Evolutionary conservation across 345 rosid species (phyloP).

Genomic region (Crucihimalaya himalaica): DNA sequence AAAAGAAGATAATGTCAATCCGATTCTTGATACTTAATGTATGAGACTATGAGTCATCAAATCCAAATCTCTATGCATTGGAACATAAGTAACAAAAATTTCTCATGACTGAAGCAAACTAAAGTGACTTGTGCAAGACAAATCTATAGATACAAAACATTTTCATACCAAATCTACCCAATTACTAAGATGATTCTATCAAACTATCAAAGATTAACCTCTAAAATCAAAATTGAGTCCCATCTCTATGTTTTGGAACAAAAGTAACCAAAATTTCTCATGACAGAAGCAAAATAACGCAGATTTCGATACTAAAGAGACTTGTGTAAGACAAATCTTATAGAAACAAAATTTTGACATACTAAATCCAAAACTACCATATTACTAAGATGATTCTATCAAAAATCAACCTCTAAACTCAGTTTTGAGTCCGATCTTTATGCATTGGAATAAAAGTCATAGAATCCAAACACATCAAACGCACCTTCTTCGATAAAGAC

Average conservation of each 20-base stretch:
- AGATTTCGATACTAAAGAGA: no score
- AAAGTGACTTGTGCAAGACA: not conserved
- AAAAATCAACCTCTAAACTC: no score
- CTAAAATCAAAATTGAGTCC: not conserved
- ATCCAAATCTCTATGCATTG: not conserved
- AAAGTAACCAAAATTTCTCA: not conserved
- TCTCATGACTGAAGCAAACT: not conserved
- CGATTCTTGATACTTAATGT: not conserved
- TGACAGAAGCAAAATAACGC: not conserved
- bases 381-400: no score
- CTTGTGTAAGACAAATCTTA: no score
- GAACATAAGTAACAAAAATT: not conserved
- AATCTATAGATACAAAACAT: not conserved
- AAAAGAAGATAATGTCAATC: not conserved
- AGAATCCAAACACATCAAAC: no score
- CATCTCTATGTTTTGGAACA: not conserved
- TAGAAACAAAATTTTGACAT: no score
- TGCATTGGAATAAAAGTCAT: no score
- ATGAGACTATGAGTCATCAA: not conserved
- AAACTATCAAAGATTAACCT: not conserved
- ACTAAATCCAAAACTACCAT: no score
- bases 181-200: not conserved
- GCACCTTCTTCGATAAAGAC: conserved; percentile 86
- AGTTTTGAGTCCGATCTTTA: no score
- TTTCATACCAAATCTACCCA: not conserved